phyloP scores from a whole-genome alignment of 2,329 filamentous ascomycete genomes.

The Paramyrothecium sp. region DNA sequence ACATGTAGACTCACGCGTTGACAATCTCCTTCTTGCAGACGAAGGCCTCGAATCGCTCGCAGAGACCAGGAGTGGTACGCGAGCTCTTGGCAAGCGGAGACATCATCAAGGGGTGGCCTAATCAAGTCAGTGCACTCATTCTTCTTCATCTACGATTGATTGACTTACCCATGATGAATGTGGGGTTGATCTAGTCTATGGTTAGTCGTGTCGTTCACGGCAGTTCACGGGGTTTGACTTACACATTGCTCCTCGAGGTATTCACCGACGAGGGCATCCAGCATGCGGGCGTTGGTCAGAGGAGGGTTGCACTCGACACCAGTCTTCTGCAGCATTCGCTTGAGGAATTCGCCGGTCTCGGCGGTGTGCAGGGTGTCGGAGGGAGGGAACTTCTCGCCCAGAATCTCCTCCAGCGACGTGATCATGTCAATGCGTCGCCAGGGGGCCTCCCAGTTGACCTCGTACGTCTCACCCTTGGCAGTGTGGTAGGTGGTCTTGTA shows the following conservation, averaged over 20 bases:
- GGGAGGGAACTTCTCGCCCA: constrained; percentile 90
- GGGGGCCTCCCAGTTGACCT: constrained; percentile 94
- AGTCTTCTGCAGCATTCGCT: constrained; percentile 80
- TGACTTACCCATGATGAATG: constrained; percentile 41
- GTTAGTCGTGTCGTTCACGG: neutral
- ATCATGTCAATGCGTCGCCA: constrained; percentile 98
- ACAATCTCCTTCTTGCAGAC: constrained; percentile 78
- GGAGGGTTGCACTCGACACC: constrained; percentile 88
- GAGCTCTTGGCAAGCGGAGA: constrained; percentile 96
- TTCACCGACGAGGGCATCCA: constrained; percentile 91
- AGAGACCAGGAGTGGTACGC: constrained; percentile 76
- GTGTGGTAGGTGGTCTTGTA: constrained; percentile 86
- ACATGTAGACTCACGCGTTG: constrained; percentile 59
- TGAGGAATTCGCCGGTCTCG: constrained; percentile 87
- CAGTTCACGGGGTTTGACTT: constrained; percentile 8
- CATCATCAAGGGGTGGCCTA: constrained; percentile 68
- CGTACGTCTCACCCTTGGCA: constrained; percentile 79
- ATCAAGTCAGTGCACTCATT: neutral
- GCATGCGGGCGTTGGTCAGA: constrained; percentile 90
- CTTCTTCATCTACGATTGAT: neutral
- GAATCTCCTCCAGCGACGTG: constrained; percentile 74
- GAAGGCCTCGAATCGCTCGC: constrained; percentile 96
- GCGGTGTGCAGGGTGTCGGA: constrained; percentile 85
- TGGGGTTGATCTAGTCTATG: constrained; percentile 67
- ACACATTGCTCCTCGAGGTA: constrained; percentile 89